Base-by-base conservation (phyloP, 208 protist species). In the Phytomonas francai region DNA sequence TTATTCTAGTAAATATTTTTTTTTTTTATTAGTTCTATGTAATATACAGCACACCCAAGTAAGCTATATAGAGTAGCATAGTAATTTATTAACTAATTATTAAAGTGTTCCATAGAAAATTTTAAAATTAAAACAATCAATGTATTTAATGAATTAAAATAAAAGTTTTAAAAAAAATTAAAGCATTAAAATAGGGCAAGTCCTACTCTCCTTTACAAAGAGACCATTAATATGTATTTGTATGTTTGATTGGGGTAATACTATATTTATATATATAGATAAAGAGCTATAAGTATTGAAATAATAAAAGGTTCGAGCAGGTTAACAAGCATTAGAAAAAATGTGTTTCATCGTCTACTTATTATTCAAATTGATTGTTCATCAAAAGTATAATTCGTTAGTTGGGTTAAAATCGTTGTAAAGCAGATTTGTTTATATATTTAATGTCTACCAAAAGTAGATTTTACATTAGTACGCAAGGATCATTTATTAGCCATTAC, bases 351-450 rank as follows among this genome's bases (percentile, higher is more conserved):
- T 89, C 80, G 84, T 89, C 84, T 89, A 89, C 84, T 89, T 89
- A 86, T 84, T 86, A 68, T 62, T 78, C 78, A 67, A 81, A 89
- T 89, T 89, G 80, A 89, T 89, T 89, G 84, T 89, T 89, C 84
- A 89, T 89, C 80, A 86, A 86, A 83, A 86, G 62, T 82, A 65
- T 68, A 84, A 82, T 86, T 89, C 84, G 84, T 89, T 89, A 89
- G 84, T 89, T 89, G 84, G 84, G 84, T 89, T 89, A 89, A 89
- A 86, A 86, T 89, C 84, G 84, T 89, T 89, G 84, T 89, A 84
- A 89, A 89, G 84, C 84, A 89, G 84, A 89, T 86, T 86, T 89
- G 84, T 89, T 89, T 89, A 84, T 89, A 85, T 89, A 86, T 89
- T 89, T 85, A 89, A 87, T 85, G 79, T 74, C 32, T 81, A 76